Conservation (phyloP, 1,284 basidiomycete species). For the Chalciporus sp. region DNA sequence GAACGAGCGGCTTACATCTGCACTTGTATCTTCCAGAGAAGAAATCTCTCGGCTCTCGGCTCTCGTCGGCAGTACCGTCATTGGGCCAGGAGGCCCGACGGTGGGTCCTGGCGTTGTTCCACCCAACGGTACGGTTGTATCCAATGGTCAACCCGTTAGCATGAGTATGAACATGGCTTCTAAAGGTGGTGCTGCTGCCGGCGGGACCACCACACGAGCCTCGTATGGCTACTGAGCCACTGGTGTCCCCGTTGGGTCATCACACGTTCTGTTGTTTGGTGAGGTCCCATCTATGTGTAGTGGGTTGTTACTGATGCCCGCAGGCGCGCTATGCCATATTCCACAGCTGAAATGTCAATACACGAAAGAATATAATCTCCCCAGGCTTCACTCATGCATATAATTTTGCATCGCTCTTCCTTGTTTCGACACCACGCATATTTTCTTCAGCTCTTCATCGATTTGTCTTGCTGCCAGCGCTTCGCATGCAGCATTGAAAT, state of each 20-base stretch:
- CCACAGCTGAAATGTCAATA: constrained; percentile 19
- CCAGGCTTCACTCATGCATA: constrained; percentile 18
- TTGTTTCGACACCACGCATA: constrained; percentile 13
- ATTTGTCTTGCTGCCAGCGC: constrained; percentile 16
- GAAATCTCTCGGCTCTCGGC: constrained; percentile 78
- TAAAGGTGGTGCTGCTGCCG: constrained; percentile 28
- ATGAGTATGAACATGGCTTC: constrained; percentile 47
- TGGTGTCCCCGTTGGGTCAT: constrained; percentile 3
- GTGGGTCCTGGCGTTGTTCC: constrained; percentile 32
- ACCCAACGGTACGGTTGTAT: constrained; percentile 25
- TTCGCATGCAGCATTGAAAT: constrained; percentile 5
- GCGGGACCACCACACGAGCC: constrained; percentile 28
- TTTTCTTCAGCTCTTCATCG: constrained; percentile 9
- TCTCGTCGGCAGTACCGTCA: constrained; percentile 65
- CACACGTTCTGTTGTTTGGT: constrained; percentile 19
- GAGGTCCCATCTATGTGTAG: constrained; percentile 1
- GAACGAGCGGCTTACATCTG: constrained; percentile 87
- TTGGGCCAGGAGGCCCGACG: constrained; percentile 40
- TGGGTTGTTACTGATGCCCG: constrained; percentile 1
- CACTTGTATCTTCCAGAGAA: constrained; percentile 76
- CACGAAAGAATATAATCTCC: constrained; percentile 23
- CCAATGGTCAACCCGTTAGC: constrained; percentile 41
- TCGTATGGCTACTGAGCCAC: constrained; percentile 35
- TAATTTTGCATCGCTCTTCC: constrained; percentile 15
- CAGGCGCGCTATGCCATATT: constrained; percentile 20